Percentiles rank a stretch among this genome's conserved stretches.
phyloP scores from a whole-genome alignment of 1,139 yeast genomes.

The Yamadazyma conglobata region DNA sequence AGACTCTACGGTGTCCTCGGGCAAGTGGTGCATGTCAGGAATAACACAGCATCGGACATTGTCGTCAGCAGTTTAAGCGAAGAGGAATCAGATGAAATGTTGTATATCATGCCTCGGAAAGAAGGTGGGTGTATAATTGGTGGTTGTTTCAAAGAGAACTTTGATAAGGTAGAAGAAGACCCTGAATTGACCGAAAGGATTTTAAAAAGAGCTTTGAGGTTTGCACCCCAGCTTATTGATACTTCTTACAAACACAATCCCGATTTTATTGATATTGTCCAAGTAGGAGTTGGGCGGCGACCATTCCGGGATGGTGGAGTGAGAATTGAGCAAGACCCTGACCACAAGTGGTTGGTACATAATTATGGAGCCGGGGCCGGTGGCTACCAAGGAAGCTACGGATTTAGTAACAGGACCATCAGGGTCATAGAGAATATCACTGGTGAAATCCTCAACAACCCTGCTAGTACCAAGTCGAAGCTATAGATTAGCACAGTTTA shows the following conservation, averaged over 20 bases:
- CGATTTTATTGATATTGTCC: conserved; percentile 34
- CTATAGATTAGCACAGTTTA: no score
- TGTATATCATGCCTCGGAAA: conserved; percentile 50
- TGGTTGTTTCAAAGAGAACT: conserved; percentile 37
- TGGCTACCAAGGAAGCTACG: conserved; percentile 51
- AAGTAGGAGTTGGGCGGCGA: conserved; percentile 45
- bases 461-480: no score
- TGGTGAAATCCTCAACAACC: no score
- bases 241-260: conserved; percentile 29
- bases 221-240: conserved; percentile 41
- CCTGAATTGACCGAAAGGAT: conserved; percentile 36
- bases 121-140: conserved; percentile 56
- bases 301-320: conserved; percentile 47
- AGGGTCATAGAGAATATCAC: conserved; percentile 6
- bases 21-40: conserved; percentile 38
- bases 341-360: conserved; percentile 38
- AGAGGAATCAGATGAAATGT: conserved; percentile 29
- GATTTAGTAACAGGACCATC: conserved; percentile 31
- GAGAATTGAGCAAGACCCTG: conserved; percentile 35
- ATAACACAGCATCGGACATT: conserved; percentile 25
- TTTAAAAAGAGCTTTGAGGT: conserved; percentile 35
- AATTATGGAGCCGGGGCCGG: conserved; percentile 55
- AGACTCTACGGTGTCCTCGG: conserved; percentile 34
- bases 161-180: conserved; percentile 27
- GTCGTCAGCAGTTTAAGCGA: conserved; percentile 30